Conservation (phyloP, 495 filamentous ascomycete genomes). For the Chaetomidium leptoderma region DNA sequence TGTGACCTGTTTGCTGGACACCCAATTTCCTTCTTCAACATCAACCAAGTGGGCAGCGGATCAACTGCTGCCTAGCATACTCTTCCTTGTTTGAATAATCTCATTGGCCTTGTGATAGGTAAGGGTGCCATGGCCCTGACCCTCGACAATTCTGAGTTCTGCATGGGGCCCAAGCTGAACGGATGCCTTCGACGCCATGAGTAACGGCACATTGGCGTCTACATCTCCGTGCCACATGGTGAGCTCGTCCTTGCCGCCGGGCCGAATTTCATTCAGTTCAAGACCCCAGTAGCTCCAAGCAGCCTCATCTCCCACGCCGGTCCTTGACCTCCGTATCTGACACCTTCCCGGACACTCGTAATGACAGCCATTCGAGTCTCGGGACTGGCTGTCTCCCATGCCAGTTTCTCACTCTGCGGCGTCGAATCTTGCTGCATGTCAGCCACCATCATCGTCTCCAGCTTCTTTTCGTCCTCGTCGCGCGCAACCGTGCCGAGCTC, state of each 20-base stretch:
- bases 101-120: constrained; percentile 3
- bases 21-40: no score
- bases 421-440: constrained; percentile 1
- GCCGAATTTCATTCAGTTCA: neutral
- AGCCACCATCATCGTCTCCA: neutral
- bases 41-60: no score
- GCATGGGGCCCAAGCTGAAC: neutral
- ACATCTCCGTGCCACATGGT: constrained; percentile 8
- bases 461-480: constrained; percentile 3
- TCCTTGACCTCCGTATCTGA: constrained; percentile 3
- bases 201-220: constrained; percentile 3
- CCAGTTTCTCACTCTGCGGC: neutral
- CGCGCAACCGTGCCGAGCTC: neutral
- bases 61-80: neutral
- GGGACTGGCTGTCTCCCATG: neutral
- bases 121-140: constrained; percentile 8
- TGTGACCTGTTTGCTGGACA: no score
- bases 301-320: constrained; percentile 10
- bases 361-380: neutral
- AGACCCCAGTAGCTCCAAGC: constrained; percentile 3
- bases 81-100: neutral
- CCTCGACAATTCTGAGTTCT: neutral
- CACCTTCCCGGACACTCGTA: constrained; percentile 5
- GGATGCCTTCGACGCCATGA: neutral
- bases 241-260: neutral